phyloP scores from a whole-genome alignment of 306 rosid species.

The Vigna unguiculata region DNA sequence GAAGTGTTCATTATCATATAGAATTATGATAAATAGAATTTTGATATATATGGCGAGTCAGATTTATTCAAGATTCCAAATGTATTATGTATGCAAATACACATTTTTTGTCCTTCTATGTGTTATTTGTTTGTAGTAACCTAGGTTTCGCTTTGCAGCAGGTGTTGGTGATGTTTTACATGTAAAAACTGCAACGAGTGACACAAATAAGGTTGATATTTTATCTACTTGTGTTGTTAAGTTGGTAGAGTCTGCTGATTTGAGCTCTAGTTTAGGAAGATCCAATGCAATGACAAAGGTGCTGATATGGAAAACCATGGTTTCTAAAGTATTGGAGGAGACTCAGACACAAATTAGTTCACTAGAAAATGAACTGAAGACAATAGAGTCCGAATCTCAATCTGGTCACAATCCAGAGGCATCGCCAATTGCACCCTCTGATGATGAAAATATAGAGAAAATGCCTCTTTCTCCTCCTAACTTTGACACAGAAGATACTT shows the following conservation, averaged over 20 bases:
- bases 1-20: no score
- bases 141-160: constrained; percentile 46
- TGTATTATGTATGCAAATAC: not conserved
- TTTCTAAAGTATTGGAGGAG: constrained; percentile 76
- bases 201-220: constrained; percentile 54
- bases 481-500: constrained; percentile 3
- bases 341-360: constrained; percentile 80
- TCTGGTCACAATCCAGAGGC: no score
- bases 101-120: not conserved
- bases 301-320: constrained; percentile 67
- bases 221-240: constrained; percentile 53
- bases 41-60: no score
- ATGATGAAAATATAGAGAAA: constrained; percentile 40
- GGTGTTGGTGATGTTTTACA: constrained; percentile 67
- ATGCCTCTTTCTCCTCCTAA: constrained; percentile 45
- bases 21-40: no score
- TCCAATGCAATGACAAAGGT: constrained; percentile 68
- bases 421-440: no score
- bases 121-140: not conserved
- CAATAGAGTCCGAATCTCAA: constrained; percentile 45
- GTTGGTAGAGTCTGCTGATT: constrained; percentile 64
- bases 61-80: no score
- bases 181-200: constrained; percentile 55
- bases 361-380: constrained; percentile 79
- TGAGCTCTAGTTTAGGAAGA: constrained; percentile 48